Base-by-base conservation (phyloP, 164 flowering plant species). In the Macadamia tetraphylla region DNA sequence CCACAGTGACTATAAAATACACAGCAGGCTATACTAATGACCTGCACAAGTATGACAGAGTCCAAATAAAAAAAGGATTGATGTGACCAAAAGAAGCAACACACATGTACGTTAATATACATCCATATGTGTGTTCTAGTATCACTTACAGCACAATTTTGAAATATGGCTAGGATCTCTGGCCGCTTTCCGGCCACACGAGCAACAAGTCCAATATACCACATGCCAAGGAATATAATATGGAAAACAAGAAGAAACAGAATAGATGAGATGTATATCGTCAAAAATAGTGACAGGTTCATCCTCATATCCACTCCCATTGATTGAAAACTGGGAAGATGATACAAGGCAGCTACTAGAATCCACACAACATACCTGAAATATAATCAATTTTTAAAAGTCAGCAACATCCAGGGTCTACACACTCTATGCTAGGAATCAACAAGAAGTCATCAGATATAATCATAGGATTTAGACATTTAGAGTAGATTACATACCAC, bases 261-360 rank as follows among this genome's bases (percentile, higher is more conserved):
- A 71, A 95, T 85, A 43, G 99, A 95, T 51, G 95, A 82, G 67
- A 88, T 63, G 63, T 81, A 95, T 63, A 95, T 89, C 31, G 96
- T 85, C 74, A 92, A 78, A 76, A 91, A 91, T 71, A 95, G 73
- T 18, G 99, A 95, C 51, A 95, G 90, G 68, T 92, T 92, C 99
- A 95, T 92, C 78, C 98, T 92, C 90, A 94, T 69, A 74, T 95
- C 99, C 67, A 95, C 90, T 82, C 99, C 99, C 98, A 95, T 95
- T 71, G 99, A 94, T 73, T 83, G 97, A 83, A 95, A 92, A 81
- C 98, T 95, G 32, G 98, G 99, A 70, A 95, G 97, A 84, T 95
- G 99, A 77, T 92, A 92, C 43, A 92, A 35, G 74, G 99, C 91
- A 60, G 99, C 98, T 51, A 92, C 79, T 66, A 88, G 82, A 67